Evolutionary conservation across 495 filamentous ascomycete species (phyloP).

Genomic region (Penicillium flavigenum): DNA sequence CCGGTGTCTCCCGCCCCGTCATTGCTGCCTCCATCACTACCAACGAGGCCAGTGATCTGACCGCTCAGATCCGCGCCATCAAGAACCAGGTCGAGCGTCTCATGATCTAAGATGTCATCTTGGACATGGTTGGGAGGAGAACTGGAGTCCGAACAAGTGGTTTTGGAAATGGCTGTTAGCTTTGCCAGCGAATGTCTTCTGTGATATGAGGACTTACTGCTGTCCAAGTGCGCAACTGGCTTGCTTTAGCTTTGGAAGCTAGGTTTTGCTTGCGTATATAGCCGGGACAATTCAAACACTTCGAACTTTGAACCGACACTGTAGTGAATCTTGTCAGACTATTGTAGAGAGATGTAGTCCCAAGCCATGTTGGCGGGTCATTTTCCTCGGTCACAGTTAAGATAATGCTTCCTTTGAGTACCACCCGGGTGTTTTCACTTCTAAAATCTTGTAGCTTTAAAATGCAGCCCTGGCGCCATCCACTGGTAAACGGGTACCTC

Average conservation of each 20-base stretch:
- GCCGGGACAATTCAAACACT: conserved; percentile 10
- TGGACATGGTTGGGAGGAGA: background rate
- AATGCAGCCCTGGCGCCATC: too few relatives aligned
- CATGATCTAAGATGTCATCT: conserved; percentile 69
- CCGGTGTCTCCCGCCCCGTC: conserved; percentile 79
- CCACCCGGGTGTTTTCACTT: too few relatives aligned
- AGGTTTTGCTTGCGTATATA: conserved; percentile 5
- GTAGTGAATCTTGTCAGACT: background rate
- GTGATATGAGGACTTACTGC: conserved; percentile 1
- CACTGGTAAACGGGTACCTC: too few relatives aligned
- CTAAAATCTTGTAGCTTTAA: too few relatives aligned
- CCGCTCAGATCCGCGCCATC: conserved; percentile 75
- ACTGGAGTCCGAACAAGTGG: background rate
- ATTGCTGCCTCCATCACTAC: conserved; percentile 76
- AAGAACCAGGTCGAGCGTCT: conserved; percentile 97
- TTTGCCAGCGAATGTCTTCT: background rate
- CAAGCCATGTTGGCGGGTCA: background rate
- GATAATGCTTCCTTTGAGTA: too few relatives aligned
- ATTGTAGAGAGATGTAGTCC: background rate
- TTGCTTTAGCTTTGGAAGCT: conserved; percentile 1
- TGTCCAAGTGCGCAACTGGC: background rate
- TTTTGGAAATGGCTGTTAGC: background rate
- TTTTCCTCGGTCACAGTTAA: too few relatives aligned
- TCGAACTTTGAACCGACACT: background rate
- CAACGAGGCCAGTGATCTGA: conserved; percentile 89